Base-by-base conservation (phyloP, 805 yeast genomes). In the Teunomyces lycoperdinae region DNA sequence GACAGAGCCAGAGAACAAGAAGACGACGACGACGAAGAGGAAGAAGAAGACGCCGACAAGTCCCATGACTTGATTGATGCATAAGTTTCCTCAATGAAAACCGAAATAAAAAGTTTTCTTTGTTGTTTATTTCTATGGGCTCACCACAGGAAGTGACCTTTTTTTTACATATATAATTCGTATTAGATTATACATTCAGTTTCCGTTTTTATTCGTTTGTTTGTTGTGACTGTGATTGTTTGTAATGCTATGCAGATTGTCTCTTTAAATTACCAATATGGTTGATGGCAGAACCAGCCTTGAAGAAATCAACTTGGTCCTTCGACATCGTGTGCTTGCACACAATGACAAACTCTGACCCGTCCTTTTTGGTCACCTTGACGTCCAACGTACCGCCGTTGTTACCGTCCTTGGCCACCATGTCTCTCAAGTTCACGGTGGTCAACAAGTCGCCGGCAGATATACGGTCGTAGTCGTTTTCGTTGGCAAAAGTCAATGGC, bases 221-320 rank as follows among this genome's bases (percentile, higher is more conserved):
- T 9, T 36, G 17, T 20, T 20, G 20, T 20, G 24, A 1, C 4
- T 20, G 24, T 20, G 17, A 3, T 20, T 16, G 16, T 24, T 11
- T 26, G 16, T 39, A 28, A 39, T 40, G 43, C 43, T 28, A 40
- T 38, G 41, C 41, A 24, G 41, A 40, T 31, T 20, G 45, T 45
- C 57, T 58, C 58, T 57, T 64, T 64, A 71, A 67, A 58, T 81
- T 77, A 56, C 95, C 92, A 64, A 94, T 94, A 71, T 81, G 82
- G 70, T 94, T 94, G 63, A 94, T 90, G 29, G 99, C 99, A 47
- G 96, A 87, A 46, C 99, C 99, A 33, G 97, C 97, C 68, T 84
- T 90, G 82, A 94, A 94, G 73, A 92, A 94, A 54, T 87, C 95
- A 46, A 94, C 77, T 76, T 94, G 99, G 70, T 94, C 99, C 66